Conservation (phyloP, 23 red algal species). For the Chondrus crispus region DNA sequence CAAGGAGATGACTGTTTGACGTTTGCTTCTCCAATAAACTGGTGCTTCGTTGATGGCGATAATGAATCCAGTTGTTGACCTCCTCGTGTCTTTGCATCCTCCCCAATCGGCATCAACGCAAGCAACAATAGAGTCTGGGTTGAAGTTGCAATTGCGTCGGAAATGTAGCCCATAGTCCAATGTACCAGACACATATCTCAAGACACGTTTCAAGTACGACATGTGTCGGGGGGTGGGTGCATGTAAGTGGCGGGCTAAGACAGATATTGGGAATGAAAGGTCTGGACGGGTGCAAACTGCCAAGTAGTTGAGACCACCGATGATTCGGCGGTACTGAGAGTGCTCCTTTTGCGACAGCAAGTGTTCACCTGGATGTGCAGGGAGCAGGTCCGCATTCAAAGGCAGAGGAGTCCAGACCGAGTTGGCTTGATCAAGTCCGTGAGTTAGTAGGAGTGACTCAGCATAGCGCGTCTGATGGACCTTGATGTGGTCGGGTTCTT, state of each 20-base stretch:
- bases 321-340: no score
- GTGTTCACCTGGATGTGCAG: no score
- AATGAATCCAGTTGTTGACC: constrained; percentile 29
- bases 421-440: background rate
- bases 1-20: background rate
- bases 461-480: background rate
- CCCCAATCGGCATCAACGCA: constrained; percentile 30
- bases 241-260: background rate
- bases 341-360: no score
- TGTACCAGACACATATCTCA: background rate
- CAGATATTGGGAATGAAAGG: background rate
- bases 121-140: background rate
- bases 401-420: background rate
- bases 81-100: constrained; percentile 25
- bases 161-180: background rate
- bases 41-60: constrained; percentile 28
- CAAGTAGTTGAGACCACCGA: constrained; percentile 2
- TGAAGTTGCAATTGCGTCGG: background rate
- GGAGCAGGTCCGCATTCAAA: no score
- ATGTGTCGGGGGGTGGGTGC: background rate
- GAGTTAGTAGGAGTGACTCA: background rate
- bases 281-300: background rate
- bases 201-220: background rate
- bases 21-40: background rate
- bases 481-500: background rate